phyloP scores from a whole-genome alignment of 2,329 filamentous ascomycete species.

The Sphaerostilbella broomeana region DNA sequence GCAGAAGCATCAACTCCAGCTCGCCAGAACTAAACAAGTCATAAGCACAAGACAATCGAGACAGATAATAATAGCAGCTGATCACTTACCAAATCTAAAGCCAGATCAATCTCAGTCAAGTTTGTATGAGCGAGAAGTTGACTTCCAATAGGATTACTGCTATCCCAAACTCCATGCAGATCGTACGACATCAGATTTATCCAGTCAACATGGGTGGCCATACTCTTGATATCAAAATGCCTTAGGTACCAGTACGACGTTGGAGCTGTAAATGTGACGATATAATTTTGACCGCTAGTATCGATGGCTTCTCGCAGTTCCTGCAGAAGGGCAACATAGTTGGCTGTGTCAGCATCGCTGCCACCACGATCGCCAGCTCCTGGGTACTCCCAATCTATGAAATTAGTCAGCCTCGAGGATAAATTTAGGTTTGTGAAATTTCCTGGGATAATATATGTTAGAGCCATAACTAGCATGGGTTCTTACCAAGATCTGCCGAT shows the following conservation, averaged over 20 bases:
- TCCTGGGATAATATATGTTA: too few species aligned
- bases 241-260: constrained; percentile 27
- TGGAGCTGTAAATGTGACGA: constrained; percentile 20
- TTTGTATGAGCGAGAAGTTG: constrained; percentile 3
- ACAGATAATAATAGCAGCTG: neutral
- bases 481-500: too few species aligned
- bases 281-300: constrained; percentile 11
- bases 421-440: too few species aligned
- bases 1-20: neutral
- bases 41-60: neutral
- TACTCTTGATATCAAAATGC: constrained; percentile 18
- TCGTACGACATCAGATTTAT: constrained; percentile 9
- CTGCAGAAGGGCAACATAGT: constrained; percentile 20
- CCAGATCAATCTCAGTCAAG: constrained; percentile 5
- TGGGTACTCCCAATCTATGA: constrained; percentile 25
- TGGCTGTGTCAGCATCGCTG: constrained; percentile 17
- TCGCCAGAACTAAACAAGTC: constrained; percentile 4
- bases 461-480: too few species aligned
- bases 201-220: constrained; percentile 14
- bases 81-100: constrained; percentile 2
- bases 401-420: too few species aligned
- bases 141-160: constrained; percentile 4
- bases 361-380: constrained; percentile 19
- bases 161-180: constrained; percentile 7
- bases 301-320: constrained; percentile 14